phyloP scores from a whole-genome alignment of 2,329 filamentous ascomycete genomes.

The Albophoma yamanashiensis region DNA sequence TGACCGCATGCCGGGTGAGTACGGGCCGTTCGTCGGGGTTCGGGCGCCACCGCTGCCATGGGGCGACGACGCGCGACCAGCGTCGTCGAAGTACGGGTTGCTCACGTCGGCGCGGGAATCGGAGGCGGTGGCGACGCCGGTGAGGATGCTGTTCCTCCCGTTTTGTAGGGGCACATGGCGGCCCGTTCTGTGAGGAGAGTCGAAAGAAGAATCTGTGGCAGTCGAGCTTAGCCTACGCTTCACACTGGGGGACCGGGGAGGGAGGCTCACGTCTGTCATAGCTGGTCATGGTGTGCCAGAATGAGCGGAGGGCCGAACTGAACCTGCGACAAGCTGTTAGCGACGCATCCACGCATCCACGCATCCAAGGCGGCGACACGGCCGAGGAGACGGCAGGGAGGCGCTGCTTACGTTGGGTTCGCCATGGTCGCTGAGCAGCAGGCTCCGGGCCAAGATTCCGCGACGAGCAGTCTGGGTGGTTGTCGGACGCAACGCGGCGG shows the following conservation, averaged over 20 bases:
- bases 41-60: constrained; percentile 35
- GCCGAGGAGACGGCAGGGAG: not conserved
- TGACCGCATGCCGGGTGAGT: constrained; percentile 86
- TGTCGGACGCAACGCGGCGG: not conserved
- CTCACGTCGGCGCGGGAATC: constrained; percentile 82
- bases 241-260: not conserved
- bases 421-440: constrained; percentile 15
- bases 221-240: not conserved
- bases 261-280: constrained; percentile 54
- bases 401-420: constrained; percentile 15
- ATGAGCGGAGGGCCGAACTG: constrained; percentile 67
- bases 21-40: constrained; percentile 51
- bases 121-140: constrained; percentile 77
- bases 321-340: constrained; percentile 34
- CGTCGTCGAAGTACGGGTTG: constrained; percentile 68
- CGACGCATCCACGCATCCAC: no score
- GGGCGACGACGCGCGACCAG: constrained; percentile 39
- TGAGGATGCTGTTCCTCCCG: constrained; percentile 70
- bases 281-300: constrained; percentile 88
- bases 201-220: constrained; percentile 69
- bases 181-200: constrained; percentile 86
- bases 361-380: not conserved
- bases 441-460: constrained; percentile 7
- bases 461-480: not conserved
- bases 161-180: constrained; percentile 82